A percentile compares a stretch with the other conserved stretches of the same genome.
phyloP scores from a whole-genome alignment of 2,329 filamentous ascomycete species.

The Akanthomyces dipterigenus region DNA sequence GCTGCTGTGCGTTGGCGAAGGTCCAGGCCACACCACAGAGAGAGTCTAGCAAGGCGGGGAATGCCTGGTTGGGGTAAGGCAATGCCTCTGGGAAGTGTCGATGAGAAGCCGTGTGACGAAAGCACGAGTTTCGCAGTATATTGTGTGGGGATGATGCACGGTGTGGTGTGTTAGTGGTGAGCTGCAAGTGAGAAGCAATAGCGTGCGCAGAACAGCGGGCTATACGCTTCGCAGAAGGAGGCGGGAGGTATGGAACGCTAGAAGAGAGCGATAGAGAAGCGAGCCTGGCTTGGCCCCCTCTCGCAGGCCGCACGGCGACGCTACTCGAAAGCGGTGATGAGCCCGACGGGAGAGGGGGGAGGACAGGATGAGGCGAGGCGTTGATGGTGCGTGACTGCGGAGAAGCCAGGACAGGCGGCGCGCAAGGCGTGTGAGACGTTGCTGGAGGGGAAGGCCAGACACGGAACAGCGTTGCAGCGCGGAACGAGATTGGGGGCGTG shows the following conservation, averaged over 20 bases:
- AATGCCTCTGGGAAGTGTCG: neutral
- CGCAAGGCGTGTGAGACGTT: neutral
- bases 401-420: slow-evolving; percentile 2
- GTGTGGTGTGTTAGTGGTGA: slow-evolving; percentile 6
- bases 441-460: neutral
- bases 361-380: neutral
- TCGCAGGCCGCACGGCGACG: slow-evolving; percentile 1
- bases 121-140: neutral
- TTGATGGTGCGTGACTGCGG: slow-evolving; percentile 5
- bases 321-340: slow-evolving; percentile 11
- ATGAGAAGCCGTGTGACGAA: neutral
- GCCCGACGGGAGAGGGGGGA: slow-evolving; percentile 2
- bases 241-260: neutral
- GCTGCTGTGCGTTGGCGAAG: slow-evolving; percentile 7
- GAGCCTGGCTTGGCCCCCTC: slow-evolving; percentile 6
- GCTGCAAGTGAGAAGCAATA: slow-evolving; percentile 8
- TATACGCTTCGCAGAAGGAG: neutral
- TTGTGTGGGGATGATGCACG: neutral
- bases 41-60: neutral
- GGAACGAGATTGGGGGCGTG: slow-evolving; percentile 3
- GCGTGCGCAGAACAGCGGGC: neutral
- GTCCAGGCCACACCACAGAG: slow-evolving; percentile 1
- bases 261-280: slow-evolving; percentile 11
- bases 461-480: neutral
- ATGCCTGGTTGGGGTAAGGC: slow-evolving; percentile 4